Evolutionary conservation across 106 monocot genomes (phyloP).

Genomic region (Dendrobium nobile): DNA sequence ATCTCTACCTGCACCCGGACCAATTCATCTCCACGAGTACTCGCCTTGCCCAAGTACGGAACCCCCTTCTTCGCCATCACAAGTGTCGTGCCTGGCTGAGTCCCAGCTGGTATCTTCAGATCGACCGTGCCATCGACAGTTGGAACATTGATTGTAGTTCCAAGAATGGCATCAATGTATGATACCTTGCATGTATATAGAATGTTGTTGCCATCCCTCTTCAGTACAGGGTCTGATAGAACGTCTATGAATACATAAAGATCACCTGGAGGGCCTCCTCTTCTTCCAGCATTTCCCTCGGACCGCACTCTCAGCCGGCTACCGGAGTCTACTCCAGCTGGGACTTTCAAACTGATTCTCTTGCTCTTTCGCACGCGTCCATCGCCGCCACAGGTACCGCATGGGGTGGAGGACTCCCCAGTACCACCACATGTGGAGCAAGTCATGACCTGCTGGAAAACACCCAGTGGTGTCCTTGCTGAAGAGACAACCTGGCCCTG

Average conservation of each 20-base stretch:
- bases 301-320: conserved; percentile 86
- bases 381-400: conserved; percentile 73
- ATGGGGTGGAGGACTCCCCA: conserved; percentile 80
- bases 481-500: conserved; percentile 88
- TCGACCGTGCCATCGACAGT: conserved; percentile 90
- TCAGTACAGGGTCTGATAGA: conserved; percentile 73
- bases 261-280: conserved; percentile 84
- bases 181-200: conserved; percentile 87
- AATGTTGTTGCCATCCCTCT: conserved; percentile 83
- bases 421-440: conserved; percentile 55
- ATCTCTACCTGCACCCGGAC: conserved; percentile 95
- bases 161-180: conserved; percentile 79
- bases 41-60: conserved; percentile 71
- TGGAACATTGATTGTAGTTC: conserved; percentile 76
- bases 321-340: conserved; percentile 86
- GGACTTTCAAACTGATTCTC: conserved; percentile 86
- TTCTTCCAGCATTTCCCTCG: conserved; percentile 85
- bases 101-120: conserved; percentile 83
- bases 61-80: conserved; percentile 98
- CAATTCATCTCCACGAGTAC: conserved; percentile 74
- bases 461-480: conserved; percentile 74
- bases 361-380: conserved; percentile 79
- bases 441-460: conserved; percentile 88
- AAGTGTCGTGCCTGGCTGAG: conserved; percentile 80
- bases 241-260: conserved; percentile 95